phyloP scores from a whole-genome alignment of 73 alveolate species.

The Symbiodinium pilosum region DNA sequence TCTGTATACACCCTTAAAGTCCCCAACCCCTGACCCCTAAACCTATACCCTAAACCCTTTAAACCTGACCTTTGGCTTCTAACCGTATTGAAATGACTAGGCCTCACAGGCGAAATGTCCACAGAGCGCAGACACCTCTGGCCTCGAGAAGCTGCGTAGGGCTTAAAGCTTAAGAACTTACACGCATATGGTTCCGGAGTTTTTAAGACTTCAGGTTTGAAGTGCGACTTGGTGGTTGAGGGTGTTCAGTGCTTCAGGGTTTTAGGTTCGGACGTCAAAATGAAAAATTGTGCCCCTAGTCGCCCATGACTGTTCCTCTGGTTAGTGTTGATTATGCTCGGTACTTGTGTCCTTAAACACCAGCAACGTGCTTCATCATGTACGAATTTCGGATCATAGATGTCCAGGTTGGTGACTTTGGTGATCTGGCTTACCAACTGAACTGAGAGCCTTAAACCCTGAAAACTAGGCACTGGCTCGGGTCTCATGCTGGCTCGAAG shows the following conservation, averaged over 20 bases:
- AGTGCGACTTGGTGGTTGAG: background rate
- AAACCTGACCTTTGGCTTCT: background rate
- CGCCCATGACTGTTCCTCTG: no score
- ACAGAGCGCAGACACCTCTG: conserved; percentile 77
- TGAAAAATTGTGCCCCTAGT: no score
- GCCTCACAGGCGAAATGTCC: conserved; percentile 84
- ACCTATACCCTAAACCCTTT: background rate
- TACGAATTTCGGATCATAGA: no score
- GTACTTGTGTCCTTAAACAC: no score
- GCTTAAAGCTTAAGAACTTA: background rate
- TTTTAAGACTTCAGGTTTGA: background rate
- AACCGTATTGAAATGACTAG: background rate
- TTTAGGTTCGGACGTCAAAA: background rate
- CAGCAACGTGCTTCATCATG: no score
- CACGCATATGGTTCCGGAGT: background rate
- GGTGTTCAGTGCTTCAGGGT: background rate
- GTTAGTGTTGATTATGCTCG: no score
- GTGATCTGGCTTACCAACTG: no score
- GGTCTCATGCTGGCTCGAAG: no score
- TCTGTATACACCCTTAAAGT: no score
- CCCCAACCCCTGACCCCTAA: background rate
- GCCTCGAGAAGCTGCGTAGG: background rate
- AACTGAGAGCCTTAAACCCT: no score
- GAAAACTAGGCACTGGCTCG: no score
- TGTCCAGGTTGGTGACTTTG: no score